Base-by-base conservation (phyloP, 352 stramenopile genomes). In the Blastocystis sp. region DNA sequence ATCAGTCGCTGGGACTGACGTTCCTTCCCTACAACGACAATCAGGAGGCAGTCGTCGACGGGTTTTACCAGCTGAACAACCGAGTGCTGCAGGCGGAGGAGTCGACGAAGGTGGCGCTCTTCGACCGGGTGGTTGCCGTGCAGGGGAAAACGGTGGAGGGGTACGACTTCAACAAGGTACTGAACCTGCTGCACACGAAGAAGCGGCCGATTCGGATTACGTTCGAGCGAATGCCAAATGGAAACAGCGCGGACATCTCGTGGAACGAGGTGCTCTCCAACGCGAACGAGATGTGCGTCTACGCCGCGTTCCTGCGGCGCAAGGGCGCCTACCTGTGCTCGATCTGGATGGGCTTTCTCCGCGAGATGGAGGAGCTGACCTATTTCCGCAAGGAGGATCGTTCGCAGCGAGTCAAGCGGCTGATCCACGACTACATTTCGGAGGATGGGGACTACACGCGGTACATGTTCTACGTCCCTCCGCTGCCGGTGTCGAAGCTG, bases 251-350 rank as follows among this genome's bases (percentile, higher is more conserved):
- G 10, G 74, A 67, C 10, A 67, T 67, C 23, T 56, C 56, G 41
- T 84, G 74, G 74, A 69, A 84, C 28, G 74, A 84, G 21, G 74
- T 67, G 17, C 19, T 69, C 1, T 66, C 41, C 34, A 45, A 84
- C 56, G 28, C 45, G 23, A 23, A 56, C 21, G 40, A 45, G 17
- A 23, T 34, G 34, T 66, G 19, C 34, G 28, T 84, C 9, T 84
- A 67, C 23, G 17, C 48, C n/a, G 34, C 53, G 23, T 84, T 84
- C 56, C 74, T 84, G 1, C 38, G 48, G 41, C 59, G 74, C 10
- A 84, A 84, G 60, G 19, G 60, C 14, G 9, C 48, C 4, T 67
- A 67, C 41, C 52, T 84, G 9, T 84, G 74, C 56, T 52, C 38
- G 19, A 21, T 84, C 21, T 84, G 74, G 74, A 40, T 84, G 41